Evolutionary conservation across 108 stramenopile species (phyloP).

Genomic region (Discostella pseudostelligera): DNA sequence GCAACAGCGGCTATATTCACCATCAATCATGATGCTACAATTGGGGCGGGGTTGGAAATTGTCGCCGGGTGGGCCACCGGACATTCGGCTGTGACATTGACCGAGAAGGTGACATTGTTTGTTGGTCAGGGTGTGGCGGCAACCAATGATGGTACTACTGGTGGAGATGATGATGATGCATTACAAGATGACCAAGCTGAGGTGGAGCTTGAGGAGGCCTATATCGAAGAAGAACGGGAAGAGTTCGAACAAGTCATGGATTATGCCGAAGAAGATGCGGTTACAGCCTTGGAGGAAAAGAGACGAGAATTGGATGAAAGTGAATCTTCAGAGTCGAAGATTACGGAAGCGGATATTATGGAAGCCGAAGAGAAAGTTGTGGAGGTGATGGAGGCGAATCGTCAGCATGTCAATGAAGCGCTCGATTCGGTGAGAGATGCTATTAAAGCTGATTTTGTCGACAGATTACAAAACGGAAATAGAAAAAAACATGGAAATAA

Average conservation of each 20-base stretch:
- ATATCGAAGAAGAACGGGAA: conserved; percentile 29
- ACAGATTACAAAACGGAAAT: conserved; percentile 5
- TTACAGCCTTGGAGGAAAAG: conserved; percentile 37
- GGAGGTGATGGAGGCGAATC: conserved; percentile 13
- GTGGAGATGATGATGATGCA: conserved; percentile 10
- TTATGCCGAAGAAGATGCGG: conserved; percentile 28
- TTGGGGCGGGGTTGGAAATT: conserved; percentile 37
- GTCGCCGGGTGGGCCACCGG: conserved; percentile 80
- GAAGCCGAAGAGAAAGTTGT: conserved; percentile 39
- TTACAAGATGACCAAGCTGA: conserved; percentile 19
- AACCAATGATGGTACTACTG: not conserved
- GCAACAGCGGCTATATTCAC: conserved; percentile 36
- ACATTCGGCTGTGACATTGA: conserved; percentile 66
- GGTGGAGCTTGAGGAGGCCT: conserved; percentile 34
- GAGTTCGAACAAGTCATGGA: conserved; percentile 22
- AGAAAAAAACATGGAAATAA: not conserved
- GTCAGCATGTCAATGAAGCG: conserved; percentile 30
- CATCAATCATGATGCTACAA: conserved; percentile 37
- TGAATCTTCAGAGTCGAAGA: not conserved
- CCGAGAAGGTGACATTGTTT: conserved; percentile 42
- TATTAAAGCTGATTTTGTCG: conserved; percentile 6
- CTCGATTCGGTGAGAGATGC: conserved; percentile 36
- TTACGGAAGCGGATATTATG: conserved; percentile 5
- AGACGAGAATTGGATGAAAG: conserved; percentile 21
- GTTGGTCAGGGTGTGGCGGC: conserved; percentile 12